phyloP scores from a whole-genome alignment of 2,329 filamentous ascomycete species.

The Penicillium sp. region DNA sequence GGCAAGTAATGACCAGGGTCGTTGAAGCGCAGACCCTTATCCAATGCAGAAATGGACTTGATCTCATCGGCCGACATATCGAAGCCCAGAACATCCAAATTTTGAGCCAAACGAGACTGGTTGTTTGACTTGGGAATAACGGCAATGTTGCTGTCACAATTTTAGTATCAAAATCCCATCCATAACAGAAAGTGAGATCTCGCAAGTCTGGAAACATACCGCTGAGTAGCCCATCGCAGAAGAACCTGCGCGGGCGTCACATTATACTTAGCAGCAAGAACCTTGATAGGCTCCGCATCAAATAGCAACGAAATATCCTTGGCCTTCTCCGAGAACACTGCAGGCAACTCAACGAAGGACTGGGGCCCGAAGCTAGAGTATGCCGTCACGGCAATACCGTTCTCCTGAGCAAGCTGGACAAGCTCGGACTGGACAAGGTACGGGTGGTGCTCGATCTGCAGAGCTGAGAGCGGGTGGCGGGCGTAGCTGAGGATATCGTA shows the following conservation, averaged over 20 bases:
- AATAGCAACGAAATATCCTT: slow-evolving; percentile 14
- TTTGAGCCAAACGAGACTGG: slow-evolving; percentile 11
- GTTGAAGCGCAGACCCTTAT: slow-evolving; percentile 2
- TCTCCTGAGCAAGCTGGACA: slow-evolving; percentile 15
- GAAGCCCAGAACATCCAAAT: slow-evolving; percentile 16
- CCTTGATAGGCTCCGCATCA: slow-evolving; percentile 11
- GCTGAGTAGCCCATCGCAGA: slow-evolving; percentile 17
- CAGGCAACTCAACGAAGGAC: slow-evolving; percentile 16
- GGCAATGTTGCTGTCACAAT: slow-evolving; percentile 1
- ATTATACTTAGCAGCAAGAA: slow-evolving; percentile 9
- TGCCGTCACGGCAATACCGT: slow-evolving; percentile 14
- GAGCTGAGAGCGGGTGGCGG: slow-evolving; percentile 8
- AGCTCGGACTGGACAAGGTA: slow-evolving; percentile 16
- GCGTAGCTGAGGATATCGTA: slow-evolving; percentile 18
- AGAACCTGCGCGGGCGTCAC: slow-evolving; percentile 15
- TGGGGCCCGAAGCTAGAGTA: slow-evolving; percentile 18
- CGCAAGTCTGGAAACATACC: background rate
- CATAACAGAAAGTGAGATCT: background rate
- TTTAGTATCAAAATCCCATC: background rate
- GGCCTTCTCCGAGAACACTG: slow-evolving; percentile 13
- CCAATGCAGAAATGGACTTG: background rate
- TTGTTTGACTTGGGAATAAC: slow-evolving; percentile 22
- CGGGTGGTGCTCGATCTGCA: slow-evolving; percentile 20
- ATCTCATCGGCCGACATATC: background rate
- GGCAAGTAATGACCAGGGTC: slow-evolving; percentile 5